Conservation (phyloP, 2,329 filamentous ascomycete species). For the Hypocreales sp. region DNA sequence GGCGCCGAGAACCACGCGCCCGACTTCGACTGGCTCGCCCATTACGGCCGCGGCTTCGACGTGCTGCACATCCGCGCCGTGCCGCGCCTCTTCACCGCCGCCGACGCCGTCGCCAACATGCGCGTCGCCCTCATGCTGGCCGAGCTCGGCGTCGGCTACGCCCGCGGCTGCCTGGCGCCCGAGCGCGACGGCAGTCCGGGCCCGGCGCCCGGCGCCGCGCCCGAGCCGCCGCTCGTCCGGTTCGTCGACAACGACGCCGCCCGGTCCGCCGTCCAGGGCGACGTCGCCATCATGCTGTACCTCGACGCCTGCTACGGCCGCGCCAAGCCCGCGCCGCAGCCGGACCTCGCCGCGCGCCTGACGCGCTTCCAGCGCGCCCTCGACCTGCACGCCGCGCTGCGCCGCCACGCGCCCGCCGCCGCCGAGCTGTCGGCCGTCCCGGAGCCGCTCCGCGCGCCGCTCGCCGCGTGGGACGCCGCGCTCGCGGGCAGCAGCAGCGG, state of each 20-base stretch:
- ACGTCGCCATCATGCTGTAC: conserved; percentile 41
- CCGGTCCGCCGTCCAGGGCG: conserved; percentile 31
- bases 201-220: conserved; percentile 9
- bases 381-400: conserved; percentile 15
- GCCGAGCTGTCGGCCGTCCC: background rate
- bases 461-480: conserved; percentile 25
- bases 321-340: conserved; percentile 9
- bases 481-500: conserved; percentile 12
- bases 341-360: conserved; percentile 19
- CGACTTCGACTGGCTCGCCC: conserved; percentile 56
- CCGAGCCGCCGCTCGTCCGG: too few species aligned
- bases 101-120: conserved; percentile 30
- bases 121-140: conserved; percentile 34
- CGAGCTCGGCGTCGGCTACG: conserved; percentile 29
- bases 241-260: conserved; percentile 38
- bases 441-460: conserved; percentile 9
- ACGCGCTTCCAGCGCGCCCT: conserved; percentile 25
- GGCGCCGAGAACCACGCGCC: conserved; percentile 66
- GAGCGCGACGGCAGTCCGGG: background rate
- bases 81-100: conserved; percentile 33
- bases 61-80: conserved; percentile 51
- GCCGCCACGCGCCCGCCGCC: background rate
- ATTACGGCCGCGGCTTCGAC: conserved; percentile 73
- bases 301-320: conserved; percentile 37
- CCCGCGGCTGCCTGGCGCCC: conserved; percentile 23